phyloP scores from a whole-genome alignment of 148 eudicot species.

The Camellia japonica region DNA sequence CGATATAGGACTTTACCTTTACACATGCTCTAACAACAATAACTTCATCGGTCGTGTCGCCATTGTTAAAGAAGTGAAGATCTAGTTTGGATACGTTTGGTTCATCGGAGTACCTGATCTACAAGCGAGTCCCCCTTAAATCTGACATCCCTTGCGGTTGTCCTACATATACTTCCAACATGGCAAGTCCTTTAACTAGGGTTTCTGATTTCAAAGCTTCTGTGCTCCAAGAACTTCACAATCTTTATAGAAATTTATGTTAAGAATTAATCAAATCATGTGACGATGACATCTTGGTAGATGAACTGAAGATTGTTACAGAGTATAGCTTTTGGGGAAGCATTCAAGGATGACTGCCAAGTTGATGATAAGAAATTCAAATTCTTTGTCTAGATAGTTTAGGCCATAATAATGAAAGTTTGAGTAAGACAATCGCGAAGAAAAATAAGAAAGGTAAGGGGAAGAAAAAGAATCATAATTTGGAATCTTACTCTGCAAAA shows the following conservation, averaged over 20 bases:
- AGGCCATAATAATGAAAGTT: background rate
- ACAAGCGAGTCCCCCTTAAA: too few species aligned
- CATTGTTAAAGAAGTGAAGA: too few species aligned
- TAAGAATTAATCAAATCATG: background rate
- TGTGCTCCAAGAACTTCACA: background rate
- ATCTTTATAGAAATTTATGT: background rate
- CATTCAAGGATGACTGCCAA: background rate
- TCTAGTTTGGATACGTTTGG: too few species aligned
- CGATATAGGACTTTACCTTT: too few species aligned
- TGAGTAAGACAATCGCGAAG: too few species aligned
- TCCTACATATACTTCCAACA: background rate
- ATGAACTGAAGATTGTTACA: constrained; percentile 2
- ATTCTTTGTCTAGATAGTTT: background rate
- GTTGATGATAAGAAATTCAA: too few species aligned
- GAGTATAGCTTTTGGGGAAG: background rate
- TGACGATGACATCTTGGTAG: background rate
- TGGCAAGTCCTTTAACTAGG: constrained; percentile 9
- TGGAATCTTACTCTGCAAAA: constrained; percentile 48
- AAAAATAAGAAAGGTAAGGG: background rate
- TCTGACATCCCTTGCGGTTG: too few species aligned
- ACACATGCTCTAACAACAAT: too few species aligned
- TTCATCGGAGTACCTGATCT: too few species aligned
- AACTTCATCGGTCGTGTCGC: too few species aligned
- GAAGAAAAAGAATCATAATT: background rate
- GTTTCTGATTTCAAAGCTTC: background rate